Percentiles rank a stretch among this genome's conserved stretches.
Conservation (phyloP, 2,329 filamentous ascomycete genomes). For the Penicillium nordicum region DNA sequence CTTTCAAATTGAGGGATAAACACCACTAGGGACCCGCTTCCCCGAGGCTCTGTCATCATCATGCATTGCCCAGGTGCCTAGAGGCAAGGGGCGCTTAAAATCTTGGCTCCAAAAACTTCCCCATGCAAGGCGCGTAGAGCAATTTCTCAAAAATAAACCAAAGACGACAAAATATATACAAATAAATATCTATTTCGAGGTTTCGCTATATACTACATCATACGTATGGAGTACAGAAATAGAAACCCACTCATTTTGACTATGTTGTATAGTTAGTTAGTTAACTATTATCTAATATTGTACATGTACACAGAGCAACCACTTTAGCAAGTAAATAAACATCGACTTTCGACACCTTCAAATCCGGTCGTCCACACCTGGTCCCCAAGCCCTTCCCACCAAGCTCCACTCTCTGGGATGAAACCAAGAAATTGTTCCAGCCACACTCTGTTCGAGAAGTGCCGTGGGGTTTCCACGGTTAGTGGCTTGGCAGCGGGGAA, state of each 20-base stretch:
- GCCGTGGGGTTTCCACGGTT: slow-evolving; percentile 1
- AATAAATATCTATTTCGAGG: neutral
- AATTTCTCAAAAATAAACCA: neutral
- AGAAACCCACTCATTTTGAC: neutral
- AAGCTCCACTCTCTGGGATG: slow-evolving; percentile 4
- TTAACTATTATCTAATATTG: neutral
- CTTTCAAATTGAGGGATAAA: neutral
- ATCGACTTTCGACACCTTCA: neutral
- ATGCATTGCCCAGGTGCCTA: neutral
- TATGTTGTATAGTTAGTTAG: no score
- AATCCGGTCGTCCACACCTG: neutral
- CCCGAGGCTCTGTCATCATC: neutral
- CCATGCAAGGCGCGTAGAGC: neutral
- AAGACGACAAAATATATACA: neutral
- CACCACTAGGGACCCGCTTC: neutral
- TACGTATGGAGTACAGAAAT: neutral
- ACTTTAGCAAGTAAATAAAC: neutral
- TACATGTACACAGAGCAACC: neutral
- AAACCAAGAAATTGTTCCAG: neutral
- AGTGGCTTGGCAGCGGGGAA: slow-evolving; percentile 14
- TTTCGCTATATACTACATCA: neutral
- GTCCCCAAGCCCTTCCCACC: neutral
- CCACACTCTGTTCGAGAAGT: neutral
- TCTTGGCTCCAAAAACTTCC: neutral
- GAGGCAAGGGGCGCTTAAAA: slow-evolving; percentile 3